Conservation (phyloP, 768 basidiomycete genomes). For the Lactifluus rugatus region DNA sequence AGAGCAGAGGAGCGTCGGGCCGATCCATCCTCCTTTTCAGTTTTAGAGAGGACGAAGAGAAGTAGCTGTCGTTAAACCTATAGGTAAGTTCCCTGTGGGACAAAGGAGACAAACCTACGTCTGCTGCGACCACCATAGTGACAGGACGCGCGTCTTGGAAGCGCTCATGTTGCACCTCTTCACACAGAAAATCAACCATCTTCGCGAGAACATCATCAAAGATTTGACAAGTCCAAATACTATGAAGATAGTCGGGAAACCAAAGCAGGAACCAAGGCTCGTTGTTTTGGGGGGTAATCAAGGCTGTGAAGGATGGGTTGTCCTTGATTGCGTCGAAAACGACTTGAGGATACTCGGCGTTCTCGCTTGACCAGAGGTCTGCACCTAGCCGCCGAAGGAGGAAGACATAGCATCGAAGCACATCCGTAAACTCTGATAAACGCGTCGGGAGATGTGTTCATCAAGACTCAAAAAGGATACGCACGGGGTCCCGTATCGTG, state of each 20-base stretch:
- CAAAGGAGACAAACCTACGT: conserved; percentile 37
- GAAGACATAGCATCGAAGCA: conserved; percentile 49
- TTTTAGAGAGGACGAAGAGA: conserved; percentile 27
- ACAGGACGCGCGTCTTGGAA: conserved; percentile 50
- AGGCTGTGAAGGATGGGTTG: conserved; percentile 47
- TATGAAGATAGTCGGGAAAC: conserved; percentile 54
- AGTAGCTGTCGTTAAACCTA: conserved; percentile 25
- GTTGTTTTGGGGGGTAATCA: conserved; percentile 32
- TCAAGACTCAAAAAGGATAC: conserved; percentile 26
- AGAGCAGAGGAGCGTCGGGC: conserved; percentile 27
- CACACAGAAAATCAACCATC: conserved; percentile 64
- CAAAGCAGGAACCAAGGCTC: conserved; percentile 47
- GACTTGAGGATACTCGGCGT: conserved; percentile 62
- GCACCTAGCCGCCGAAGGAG: conserved; percentile 48
- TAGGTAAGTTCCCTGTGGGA: background rate
- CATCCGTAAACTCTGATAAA: conserved; percentile 45
- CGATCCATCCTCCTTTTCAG: conserved; percentile 23
- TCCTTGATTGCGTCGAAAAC: conserved; percentile 79
- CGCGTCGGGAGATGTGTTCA: background rate
- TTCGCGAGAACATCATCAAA: conserved; percentile 55
- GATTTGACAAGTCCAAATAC: conserved; percentile 41
- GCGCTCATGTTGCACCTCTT: conserved; percentile 71
- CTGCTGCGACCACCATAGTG: conserved; percentile 49
- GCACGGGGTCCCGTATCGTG: conserved; percentile 51
- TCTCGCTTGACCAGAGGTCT: conserved; percentile 61